Percentiles rank a stretch among this genome's conserved stretches.
Evolutionary conservation across 208 protist species (phyloP).

Genomic region (Phytomonas sp.): DNA sequence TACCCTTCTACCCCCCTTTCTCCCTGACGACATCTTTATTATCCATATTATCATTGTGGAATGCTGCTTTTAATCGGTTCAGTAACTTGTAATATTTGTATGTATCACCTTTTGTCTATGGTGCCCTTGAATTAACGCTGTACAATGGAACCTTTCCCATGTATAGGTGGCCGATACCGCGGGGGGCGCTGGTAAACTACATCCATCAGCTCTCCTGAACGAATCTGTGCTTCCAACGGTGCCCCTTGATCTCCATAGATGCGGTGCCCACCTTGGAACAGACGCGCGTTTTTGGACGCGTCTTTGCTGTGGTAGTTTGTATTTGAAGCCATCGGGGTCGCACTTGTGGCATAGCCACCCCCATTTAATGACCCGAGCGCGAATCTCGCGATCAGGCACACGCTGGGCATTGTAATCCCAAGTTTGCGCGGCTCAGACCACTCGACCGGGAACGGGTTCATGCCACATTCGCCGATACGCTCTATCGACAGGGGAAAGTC

Average conservation of each 20-base stretch:
- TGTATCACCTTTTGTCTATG: neutral
- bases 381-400: slow-evolving; percentile 75
- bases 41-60: neutral
- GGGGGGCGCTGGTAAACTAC: slow-evolving; percentile 60
- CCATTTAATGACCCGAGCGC: slow-evolving; percentile 63
- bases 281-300: slow-evolving; percentile 40
- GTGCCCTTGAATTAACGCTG: neutral
- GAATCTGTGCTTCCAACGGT: slow-evolving; percentile 58
- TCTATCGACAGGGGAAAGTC: slow-evolving; percentile 81
- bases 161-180: slow-evolving; percentile 76
- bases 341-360: slow-evolving; percentile 63
- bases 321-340: slow-evolving; percentile 25
- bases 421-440: slow-evolving; percentile 83
- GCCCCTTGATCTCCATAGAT: slow-evolving; percentile 50
- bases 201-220: slow-evolving; percentile 52
- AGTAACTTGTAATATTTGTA: neutral
- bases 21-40: neutral
- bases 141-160: slow-evolving; percentile 17
- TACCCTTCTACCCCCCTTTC: neutral
- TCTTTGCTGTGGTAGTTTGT: slow-evolving; percentile 67
- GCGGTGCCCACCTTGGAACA: slow-evolving; percentile 57
- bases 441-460: slow-evolving; percentile 85
- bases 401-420: slow-evolving; percentile 73
- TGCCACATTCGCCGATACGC: slow-evolving; percentile 60
- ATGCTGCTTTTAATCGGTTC: neutral